Percentiles rank a stretch among this genome's conserved stretches.
Conservation (phyloP, 1,284 basidiomycete species). For the Puccinia coronata region DNA sequence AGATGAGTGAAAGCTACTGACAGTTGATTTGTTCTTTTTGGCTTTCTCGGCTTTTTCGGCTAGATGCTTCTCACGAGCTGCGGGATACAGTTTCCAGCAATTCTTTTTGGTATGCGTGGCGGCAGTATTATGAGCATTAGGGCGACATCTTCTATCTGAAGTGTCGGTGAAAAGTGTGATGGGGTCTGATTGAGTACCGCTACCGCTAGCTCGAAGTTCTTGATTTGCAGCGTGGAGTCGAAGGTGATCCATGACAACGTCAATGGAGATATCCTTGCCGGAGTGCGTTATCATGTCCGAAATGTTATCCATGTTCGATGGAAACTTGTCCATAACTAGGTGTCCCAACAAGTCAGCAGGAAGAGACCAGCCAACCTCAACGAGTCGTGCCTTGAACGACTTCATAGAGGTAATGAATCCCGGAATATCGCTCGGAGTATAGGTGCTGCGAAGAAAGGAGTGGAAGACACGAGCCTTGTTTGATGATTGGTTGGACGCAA, state of each 20-base stretch:
- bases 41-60: not conserved
- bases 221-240: not conserved
- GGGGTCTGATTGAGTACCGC: not conserved
- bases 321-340: too few species aligned
- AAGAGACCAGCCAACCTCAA: too few species aligned
- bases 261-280: not conserved
- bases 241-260: constrained; percentile 1
- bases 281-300: not conserved
- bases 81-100: not conserved
- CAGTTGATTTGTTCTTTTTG: not conserved
- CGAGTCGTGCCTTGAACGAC: too few species aligned
- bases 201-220: not conserved
- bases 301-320: too few species aligned
- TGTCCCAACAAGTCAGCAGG: too few species aligned
- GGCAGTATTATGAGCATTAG: not conserved
- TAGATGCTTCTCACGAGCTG: not conserved
- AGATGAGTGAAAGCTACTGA: not conserved
- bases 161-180: not conserved
- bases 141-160: not conserved
- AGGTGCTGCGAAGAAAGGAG: too few species aligned
- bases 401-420: too few species aligned
- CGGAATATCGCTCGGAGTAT: too few species aligned
- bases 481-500: too few species aligned
- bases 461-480: too few species aligned
- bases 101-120: not conserved